Evolutionary conservation across 768 basidiomycete species (phyloP), one percentile per base, ranked within the genome.

Genomic region (Grammothele lineata): DNA sequence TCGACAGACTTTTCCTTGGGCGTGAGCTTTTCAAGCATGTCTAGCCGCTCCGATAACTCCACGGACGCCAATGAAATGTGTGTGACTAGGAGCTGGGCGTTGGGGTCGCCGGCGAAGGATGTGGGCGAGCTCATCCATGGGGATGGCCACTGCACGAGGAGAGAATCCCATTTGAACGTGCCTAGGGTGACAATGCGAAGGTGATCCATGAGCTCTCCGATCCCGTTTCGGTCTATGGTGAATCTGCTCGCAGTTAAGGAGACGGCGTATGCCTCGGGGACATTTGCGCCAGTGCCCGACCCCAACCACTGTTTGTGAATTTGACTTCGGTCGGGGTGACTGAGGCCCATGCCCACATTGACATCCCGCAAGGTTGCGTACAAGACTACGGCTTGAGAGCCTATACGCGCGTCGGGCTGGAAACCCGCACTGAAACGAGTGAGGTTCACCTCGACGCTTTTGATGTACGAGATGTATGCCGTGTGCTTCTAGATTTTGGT

Each of bases 91-190:
- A 82, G 67, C 10, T 85, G 72, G 9, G 74, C 69, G 57, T 81
- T 82, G 8, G 80, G 75, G 56, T 84, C 83, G 19, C 76, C 78
- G 11, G 65, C 51, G 36, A 83, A 60, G 55, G 82, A 78, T 0
- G 73, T 66, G 18, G 74, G 67, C 2, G 71, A 62, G 25, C 64
- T 63, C 24, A 83, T 62, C 69, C 76, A 76, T n/a, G 75, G 76
- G 34, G 73, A 61, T 8, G 83, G 80, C 84, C 83, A 88, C 60
- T 81, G 79, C 3, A 74, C 74, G 18, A 72, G 62, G 19, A 85
- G 62, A 1, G 67, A 59, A 39, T 73, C 63, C 21, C 77, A 50
- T 26, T 67, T 54, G 14, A 74, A 44, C 4, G 65, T 60, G 19
- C 72, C 72, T 14, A 82, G 49, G 14, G 66, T 69, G 27, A 75